These are phyloP conservation scores for Leccinum incarnatum DNA, from an alignment of 768 basidiomycete genomes.

Conservation along the genomic window DNA sequence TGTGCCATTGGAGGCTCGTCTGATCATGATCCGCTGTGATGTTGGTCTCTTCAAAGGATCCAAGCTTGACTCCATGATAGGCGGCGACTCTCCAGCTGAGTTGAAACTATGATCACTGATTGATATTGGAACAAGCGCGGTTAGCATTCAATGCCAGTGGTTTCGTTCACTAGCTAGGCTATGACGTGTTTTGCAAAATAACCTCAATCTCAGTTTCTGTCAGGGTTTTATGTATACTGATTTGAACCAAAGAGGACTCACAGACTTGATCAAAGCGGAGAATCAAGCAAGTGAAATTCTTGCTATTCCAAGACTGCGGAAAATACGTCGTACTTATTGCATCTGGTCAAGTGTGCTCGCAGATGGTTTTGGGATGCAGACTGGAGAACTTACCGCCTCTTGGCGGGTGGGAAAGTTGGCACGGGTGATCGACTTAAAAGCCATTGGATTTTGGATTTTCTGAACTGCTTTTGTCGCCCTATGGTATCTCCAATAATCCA, in stretches of 20 bases:
- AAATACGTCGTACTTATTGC: neutral
- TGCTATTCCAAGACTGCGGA: neutral
- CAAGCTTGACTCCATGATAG: neutral
- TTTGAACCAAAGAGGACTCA: neutral
- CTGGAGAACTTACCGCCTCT: neutral
- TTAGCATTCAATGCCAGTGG: neutral
- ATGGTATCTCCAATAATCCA: no score
- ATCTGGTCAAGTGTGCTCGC: conserved; percentile 18
- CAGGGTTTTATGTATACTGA: neutral
- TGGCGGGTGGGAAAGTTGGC: neutral
- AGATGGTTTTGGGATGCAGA: conserved; percentile 9
- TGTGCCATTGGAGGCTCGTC: neutral
- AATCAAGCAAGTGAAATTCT: neutral
- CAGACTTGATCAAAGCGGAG: neutral
- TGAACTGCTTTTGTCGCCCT: no score
- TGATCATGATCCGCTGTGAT: neutral
- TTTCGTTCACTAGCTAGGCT: neutral
- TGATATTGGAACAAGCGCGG: neutral
- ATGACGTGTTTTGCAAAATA: neutral
- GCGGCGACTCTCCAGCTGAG: no score
- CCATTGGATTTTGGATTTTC: no score
- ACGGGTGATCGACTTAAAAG: no score
- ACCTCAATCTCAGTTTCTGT: neutral
- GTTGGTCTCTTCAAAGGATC: neutral
- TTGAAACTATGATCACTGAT: neutral